Percentiles rank a stretch among this genome's conserved stretches.
phyloP scores from a whole-genome alignment of 345 rosid genomes.

The Eucalyptus viminalis region DNA sequence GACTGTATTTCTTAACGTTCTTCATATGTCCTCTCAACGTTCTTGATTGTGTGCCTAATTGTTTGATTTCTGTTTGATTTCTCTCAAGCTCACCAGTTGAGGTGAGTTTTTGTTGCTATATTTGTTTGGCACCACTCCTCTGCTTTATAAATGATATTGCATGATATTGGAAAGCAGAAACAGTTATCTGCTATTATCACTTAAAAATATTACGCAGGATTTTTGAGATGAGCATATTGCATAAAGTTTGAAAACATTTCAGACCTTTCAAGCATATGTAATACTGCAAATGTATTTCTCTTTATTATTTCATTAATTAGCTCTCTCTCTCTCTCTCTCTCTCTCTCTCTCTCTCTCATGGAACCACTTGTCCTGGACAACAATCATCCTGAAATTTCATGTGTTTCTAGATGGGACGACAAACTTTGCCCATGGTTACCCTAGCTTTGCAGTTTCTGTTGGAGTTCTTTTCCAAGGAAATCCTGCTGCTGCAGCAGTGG shows the following conservation, averaged over 20 bases:
- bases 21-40: neutral
- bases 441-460: conserved; percentile 95
- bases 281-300: neutral
- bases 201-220: neutral
- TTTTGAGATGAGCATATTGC: neutral
- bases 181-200: neutral
- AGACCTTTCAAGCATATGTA: neutral
- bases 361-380: neutral
- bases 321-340: neutral
- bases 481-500: conserved; percentile 92
- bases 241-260: neutral
- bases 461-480: conserved; percentile 77
- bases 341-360: neutral
- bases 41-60: neutral
- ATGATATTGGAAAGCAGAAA: neutral
- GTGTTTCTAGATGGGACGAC: conserved; percentile 77
- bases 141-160: neutral
- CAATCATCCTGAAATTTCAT: neutral
- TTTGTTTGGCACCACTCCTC: neutral
- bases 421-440: conserved; percentile 93
- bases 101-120: neutral
- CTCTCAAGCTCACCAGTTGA: neutral
- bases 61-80: neutral
- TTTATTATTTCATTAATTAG: neutral
- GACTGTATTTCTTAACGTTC: neutral